These are phyloP conservation scores for Wallemia ichthyophaga DNA, from an alignment of 1,284 basidiomycete species.

Conservation along the genomic window DNA sequence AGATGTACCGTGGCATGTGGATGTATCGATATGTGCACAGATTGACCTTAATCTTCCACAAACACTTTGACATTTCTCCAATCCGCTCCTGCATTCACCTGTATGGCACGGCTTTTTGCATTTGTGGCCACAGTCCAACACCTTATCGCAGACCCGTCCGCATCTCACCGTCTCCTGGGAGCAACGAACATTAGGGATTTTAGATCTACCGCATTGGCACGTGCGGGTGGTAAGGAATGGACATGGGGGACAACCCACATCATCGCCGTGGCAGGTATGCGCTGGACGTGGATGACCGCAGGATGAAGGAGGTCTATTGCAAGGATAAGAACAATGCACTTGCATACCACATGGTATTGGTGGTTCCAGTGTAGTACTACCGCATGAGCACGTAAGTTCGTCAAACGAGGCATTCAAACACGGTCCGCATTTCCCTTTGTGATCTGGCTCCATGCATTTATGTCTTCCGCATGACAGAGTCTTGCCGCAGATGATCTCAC, in stretches of 20 bases:
- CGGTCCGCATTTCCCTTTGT: constrained; percentile 42
- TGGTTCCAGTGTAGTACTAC: constrained; percentile 33
- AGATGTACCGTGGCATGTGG: neutral
- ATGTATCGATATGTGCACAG: neutral
- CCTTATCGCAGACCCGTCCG: neutral
- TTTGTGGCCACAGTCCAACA: neutral
- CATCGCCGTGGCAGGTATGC: constrained; percentile 47
- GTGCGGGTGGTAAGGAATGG: constrained; percentile 38
- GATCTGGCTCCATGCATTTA: constrained; percentile 27
- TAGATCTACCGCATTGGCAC: constrained; percentile 66
- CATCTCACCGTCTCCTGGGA: neutral
- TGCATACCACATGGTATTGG: constrained; percentile 47
- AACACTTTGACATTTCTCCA: neutral
- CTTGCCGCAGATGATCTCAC: constrained; percentile 45
- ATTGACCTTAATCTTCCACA: neutral
- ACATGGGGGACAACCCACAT: constrained; percentile 45
- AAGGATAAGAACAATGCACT: constrained; percentile 46
- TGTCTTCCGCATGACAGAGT: constrained; percentile 42
- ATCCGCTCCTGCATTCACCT: neutral
- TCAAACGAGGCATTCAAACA: constrained; percentile 67
- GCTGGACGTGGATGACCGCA: constrained; percentile 51
- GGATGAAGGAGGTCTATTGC: constrained; percentile 31
- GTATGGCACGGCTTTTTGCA: neutral
- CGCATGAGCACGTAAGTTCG: constrained; percentile 57
- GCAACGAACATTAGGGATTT: constrained; percentile 25